A percentile compares a stretch with the other conserved stretches of the same genome.
Evolutionary conservation across 192 early-diverging fungal genomes (phyloP).

Genomic region (Umbelopsis ramanniana): DNA sequence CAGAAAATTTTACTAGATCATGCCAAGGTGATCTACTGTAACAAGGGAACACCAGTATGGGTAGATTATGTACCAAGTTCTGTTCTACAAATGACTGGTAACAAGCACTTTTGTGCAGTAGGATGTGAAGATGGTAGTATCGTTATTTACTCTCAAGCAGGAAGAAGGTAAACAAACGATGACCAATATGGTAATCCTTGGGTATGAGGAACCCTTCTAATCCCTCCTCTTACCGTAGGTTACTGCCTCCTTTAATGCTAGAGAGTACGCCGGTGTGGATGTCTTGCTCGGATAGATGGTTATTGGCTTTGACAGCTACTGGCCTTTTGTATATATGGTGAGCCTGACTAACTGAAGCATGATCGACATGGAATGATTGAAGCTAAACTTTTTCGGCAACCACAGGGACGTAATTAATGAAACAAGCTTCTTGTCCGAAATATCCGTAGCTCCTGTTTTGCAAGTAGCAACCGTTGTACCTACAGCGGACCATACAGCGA

Average conservation of each 20-base stretch:
- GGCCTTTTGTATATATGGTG: slow-evolving; percentile 75
- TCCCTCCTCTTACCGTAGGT: slow-evolving; percentile 36
- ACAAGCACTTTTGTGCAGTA: slow-evolving; percentile 59
- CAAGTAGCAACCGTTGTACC: slow-evolving; percentile 41
- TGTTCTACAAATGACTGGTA: slow-evolving; percentile 66
- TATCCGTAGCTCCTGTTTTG: slow-evolving; percentile 69
- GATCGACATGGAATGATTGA: neutral
- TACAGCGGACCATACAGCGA: slow-evolving; percentile 32
- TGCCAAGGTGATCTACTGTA: slow-evolving; percentile 54
- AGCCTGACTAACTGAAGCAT: neutral
- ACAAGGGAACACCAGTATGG: slow-evolving; percentile 58
- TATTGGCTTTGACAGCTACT: slow-evolving; percentile 66
- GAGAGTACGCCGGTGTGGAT: slow-evolving; percentile 67
- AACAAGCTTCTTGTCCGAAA: slow-evolving; percentile 51
- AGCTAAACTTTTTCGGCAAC: too few relatives aligned
- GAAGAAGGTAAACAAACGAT: slow-evolving; percentile 58
- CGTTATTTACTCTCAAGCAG: slow-evolving; percentile 66
- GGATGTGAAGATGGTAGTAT: slow-evolving; percentile 70
- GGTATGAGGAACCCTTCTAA: slow-evolving; percentile 1
- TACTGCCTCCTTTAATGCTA: slow-evolving; percentile 69
- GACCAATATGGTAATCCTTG: neutral
- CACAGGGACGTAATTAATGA: slow-evolving; percentile 68
- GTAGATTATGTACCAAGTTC: slow-evolving; percentile 58
- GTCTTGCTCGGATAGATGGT: slow-evolving; percentile 56
- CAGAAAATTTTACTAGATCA: neutral